A percentile compares a stretch with the other conserved stretches of the same genome.
Conservation (phyloP, 2,329 filamentous ascomycete genomes). For the Calonectria pseudoturangicola region DNA sequence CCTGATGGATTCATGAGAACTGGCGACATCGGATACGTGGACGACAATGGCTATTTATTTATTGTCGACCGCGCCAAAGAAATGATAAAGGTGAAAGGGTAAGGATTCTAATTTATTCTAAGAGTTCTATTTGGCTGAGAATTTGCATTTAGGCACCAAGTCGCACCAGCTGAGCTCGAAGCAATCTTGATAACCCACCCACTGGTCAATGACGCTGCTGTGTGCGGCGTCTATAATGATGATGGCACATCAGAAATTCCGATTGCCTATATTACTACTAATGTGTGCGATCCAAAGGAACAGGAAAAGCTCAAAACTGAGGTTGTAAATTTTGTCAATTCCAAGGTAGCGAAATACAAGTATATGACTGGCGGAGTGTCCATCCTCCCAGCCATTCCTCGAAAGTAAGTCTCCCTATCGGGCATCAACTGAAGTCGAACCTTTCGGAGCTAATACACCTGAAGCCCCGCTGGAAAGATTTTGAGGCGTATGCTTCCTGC, state of each 20-base stretch:
- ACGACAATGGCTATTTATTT: slow-evolving; percentile 27
- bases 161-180: slow-evolving; percentile 34
- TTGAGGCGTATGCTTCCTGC: slow-evolving; percentile 28
- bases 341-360: slow-evolving; percentile 27
- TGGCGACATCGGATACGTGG: slow-evolving; percentile 32
- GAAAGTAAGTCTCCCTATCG: slow-evolving; percentile 14
- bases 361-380: slow-evolving; percentile 25
- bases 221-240: slow-evolving; percentile 32
- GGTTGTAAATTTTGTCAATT: slow-evolving; percentile 9
- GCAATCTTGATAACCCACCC: slow-evolving; percentile 32
- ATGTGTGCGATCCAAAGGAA: background rate
- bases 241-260: slow-evolving; percentile 28
- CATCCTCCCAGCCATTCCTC: slow-evolving; percentile 21
- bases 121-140: rapidly evolving
- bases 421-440: background rate
- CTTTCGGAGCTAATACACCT: background rate
- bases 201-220: slow-evolving; percentile 17
- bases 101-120: background rate
- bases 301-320: slow-evolving; percentile 16
- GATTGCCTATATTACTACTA: slow-evolving; percentile 29
- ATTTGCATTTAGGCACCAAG: slow-evolving; percentile 13
- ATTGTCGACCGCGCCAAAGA: slow-evolving; percentile 34
- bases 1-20: slow-evolving; percentile 30
- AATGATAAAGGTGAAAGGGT: slow-evolving; percentile 37
- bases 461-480: slow-evolving; percentile 31